Evolutionary conservation across 306 rosid species (phyloP).

Genomic region (Sesbania bispinosa): DNA sequence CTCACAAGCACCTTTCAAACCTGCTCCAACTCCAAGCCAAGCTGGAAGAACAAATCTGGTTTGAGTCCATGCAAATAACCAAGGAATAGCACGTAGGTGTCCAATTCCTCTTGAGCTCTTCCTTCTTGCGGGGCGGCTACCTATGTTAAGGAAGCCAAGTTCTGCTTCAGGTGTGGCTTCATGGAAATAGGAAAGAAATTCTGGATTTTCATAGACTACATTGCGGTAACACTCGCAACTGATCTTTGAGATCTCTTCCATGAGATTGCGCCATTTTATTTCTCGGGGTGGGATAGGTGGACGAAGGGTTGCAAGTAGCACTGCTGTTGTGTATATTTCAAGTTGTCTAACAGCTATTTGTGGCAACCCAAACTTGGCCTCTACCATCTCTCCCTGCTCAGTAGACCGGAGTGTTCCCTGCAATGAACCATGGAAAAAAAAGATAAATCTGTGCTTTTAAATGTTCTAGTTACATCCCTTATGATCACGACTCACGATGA

Average conservation of each 20-base stretch:
- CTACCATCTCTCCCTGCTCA: constrained; percentile 98
- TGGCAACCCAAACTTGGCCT: constrained; percentile 89
- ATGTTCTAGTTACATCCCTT: not conserved
- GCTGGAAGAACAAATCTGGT: constrained; percentile 93
- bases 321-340: constrained; percentile 92
- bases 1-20: constrained; percentile 74
- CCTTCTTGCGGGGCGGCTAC: constrained; percentile 91
- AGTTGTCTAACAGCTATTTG: constrained; percentile 92
- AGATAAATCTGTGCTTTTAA: not conserved
- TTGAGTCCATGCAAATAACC: constrained; percentile 99
- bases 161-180: constrained; percentile 98
- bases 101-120: constrained; percentile 72
- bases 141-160: constrained; percentile 95
- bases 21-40: constrained; percentile 98
- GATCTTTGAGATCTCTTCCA: constrained; percentile 87
- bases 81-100: constrained; percentile 90
- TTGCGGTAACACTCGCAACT: constrained; percentile 77
- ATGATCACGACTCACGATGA: too few species aligned
- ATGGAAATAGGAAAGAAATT: constrained; percentile 80
- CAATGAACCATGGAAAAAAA: constrained; percentile 9
- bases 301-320: constrained; percentile 90
- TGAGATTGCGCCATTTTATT: constrained; percentile 78
- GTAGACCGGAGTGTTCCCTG: constrained; percentile 92
- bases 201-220: constrained; percentile 78
- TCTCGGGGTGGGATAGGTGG: constrained; percentile 88